phyloP scores from a whole-genome alignment of 208 protist genomes.

The Jaenimonas drosophilae region DNA sequence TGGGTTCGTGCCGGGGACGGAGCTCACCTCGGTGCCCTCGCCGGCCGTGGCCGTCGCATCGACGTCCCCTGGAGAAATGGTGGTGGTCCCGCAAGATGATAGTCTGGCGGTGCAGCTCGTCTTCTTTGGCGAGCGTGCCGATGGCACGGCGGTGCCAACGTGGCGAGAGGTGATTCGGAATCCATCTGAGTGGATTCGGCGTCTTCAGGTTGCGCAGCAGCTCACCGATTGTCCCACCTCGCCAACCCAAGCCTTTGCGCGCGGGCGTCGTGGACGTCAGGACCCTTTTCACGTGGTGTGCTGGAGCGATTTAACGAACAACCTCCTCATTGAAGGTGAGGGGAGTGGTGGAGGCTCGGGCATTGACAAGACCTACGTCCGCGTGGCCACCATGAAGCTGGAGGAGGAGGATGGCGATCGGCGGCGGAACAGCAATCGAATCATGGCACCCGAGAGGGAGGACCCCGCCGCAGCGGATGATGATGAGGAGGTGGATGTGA shows the following conservation, averaged over 20 bases:
- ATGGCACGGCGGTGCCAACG: slow-evolving; percentile 4
- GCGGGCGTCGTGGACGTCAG: neutral
- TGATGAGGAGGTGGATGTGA: slow-evolving; percentile 10
- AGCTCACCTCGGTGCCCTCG: neutral
- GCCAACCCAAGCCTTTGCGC: too few relatives aligned
- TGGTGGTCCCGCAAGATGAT: neutral
- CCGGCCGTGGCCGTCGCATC: neutral
- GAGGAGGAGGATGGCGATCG: slow-evolving; percentile 15
- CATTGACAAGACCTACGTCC: slow-evolving; percentile 16
- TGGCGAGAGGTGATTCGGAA: neutral
- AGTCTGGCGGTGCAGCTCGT: neutral
- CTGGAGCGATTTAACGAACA: slow-evolving; percentile 77
- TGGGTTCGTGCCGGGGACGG: neutral
- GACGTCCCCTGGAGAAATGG: neutral
- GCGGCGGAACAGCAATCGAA: neutral
- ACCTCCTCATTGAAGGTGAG: slow-evolving; percentile 55
- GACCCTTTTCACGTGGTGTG: slow-evolving; percentile 29
- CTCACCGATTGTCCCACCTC: neutral
- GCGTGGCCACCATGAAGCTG: slow-evolving; percentile 33
- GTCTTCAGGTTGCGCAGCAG: neutral
- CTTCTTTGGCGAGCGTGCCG: slow-evolving; percentile 4
- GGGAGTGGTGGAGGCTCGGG: neutral
- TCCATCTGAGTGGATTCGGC: neutral
- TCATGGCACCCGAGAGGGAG: too few relatives aligned
- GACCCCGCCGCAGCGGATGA: slow-evolving; percentile 12